Evolutionary conservation across 1,284 basidiomycete genomes (phyloP).

Genomic region (Sporisorium reilianum): DNA sequence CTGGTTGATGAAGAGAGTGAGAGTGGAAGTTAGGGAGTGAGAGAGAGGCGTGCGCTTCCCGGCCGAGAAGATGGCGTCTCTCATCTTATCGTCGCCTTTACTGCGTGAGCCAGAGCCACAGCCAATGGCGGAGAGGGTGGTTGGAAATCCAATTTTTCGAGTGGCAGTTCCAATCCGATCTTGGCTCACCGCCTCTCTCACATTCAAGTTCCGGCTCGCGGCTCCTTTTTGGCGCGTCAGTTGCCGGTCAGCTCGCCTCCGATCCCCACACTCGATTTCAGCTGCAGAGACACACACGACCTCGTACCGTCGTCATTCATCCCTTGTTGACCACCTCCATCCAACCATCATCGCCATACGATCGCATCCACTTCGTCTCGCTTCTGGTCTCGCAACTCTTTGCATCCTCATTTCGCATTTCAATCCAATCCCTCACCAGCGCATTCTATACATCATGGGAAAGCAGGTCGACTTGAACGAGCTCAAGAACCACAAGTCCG

Average conservation of each 20-base stretch:
- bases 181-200: slow-evolving; percentile 6
- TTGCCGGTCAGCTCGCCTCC: slow-evolving; percentile 13
- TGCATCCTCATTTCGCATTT: slow-evolving; percentile 13
- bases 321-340: too few species aligned
- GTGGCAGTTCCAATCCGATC: slow-evolving; percentile 8
- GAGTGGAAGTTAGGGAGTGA: background rate
- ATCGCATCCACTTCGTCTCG: slow-evolving; percentile 8
- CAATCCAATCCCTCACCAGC: background rate
- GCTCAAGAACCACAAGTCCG: slow-evolving; percentile 62
- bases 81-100: background rate
- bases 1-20: too few species aligned
- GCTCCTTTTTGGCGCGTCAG: slow-evolving; percentile 16
- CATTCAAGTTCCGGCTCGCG: slow-evolving; percentile 34
- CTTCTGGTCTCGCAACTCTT: slow-evolving; percentile 4
- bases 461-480: slow-evolving; percentile 55
- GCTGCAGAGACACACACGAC: background rate
- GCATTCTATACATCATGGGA: slow-evolving; percentile 34
- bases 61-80: slow-evolving; percentile 1
- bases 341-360: slow-evolving; percentile 10
- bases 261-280: slow-evolving; percentile 17
- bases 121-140: slow-evolving; percentile 30
- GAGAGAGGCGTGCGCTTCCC: background rate
- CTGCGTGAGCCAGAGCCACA: background rate
- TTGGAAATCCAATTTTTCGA: slow-evolving; percentile 42
- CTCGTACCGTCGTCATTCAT: background rate